Evolutionary conservation across 163 green algal species (phyloP).

Genomic region (Volvox carteri): DNA sequence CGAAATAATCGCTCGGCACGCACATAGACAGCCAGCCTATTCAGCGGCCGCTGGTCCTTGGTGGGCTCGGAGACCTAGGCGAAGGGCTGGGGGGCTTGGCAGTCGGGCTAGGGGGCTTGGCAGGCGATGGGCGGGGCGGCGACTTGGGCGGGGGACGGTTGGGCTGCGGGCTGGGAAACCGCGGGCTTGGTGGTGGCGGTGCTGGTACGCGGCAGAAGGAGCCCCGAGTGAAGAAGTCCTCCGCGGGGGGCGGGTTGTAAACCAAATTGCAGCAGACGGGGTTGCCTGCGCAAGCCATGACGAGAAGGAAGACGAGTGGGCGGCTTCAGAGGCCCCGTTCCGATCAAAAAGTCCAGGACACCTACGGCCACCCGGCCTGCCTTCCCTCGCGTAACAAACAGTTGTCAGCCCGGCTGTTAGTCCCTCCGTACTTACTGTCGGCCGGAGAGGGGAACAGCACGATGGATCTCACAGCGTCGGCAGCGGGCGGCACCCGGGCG

Average conservation of each 20-base stretch:
- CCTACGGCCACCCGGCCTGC: no score
- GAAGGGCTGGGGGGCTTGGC: neutral
- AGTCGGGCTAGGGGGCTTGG: neutral
- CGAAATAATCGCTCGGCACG: no score
- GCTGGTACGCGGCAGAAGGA: conserved; percentile 29
- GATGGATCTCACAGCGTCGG: conserved; percentile 32
- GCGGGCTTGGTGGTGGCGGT: conserved; percentile 4
- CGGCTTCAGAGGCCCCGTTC: neutral
- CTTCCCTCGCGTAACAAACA: no score
- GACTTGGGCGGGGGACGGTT: neutral
- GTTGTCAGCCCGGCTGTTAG: no score
- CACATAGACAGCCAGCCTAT: no score
- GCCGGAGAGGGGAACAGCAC: conserved; percentile 31
- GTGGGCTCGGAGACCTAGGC: neutral
- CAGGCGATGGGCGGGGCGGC: neutral
- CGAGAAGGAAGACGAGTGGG: neutral
- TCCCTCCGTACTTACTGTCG: conserved; percentile 52
- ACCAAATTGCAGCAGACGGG: conserved; percentile 44
- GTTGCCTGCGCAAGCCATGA: neutral
- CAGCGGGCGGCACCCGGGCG: neutral
- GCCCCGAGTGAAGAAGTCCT: conserved; percentile 25
- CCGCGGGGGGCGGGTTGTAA: neutral
- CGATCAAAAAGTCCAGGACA: neutral
- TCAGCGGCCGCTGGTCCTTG: no score
- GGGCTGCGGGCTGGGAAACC: neutral